Evolutionary conservation across 108 stramenopile genomes (phyloP).

Genomic region (Pseudonitzschia multiseries): DNA sequence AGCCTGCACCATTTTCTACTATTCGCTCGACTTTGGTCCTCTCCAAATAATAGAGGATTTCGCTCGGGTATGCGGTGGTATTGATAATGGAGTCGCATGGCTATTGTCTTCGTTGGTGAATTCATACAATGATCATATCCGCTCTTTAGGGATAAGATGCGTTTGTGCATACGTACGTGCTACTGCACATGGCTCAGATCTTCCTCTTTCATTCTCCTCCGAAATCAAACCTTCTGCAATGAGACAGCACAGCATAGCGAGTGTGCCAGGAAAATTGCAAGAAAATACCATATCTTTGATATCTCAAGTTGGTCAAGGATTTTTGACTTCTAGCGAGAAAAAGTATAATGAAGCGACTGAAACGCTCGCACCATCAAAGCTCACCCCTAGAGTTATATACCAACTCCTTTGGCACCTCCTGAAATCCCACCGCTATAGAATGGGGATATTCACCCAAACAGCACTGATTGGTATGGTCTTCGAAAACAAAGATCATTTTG

Average conservation of each 20-base stretch:
- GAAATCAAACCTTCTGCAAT: conserved; percentile 15
- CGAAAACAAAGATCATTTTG: conserved; percentile 32
- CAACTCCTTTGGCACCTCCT: conserved; percentile 80
- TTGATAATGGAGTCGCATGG: conserved; percentile 60
- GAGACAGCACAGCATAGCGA: conserved; percentile 7
- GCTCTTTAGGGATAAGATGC: conserved; percentile 67
- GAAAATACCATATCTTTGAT: conserved; percentile 36
- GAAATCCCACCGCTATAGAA: conserved; percentile 62
- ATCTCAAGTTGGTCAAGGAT: conserved; percentile 36
- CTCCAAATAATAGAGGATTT: conserved; percentile 43
- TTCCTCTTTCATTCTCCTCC: conserved; percentile 19
- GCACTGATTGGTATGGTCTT: conserved; percentile 61
- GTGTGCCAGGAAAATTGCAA: conserved; percentile 14
- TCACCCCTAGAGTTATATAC: conserved; percentile 63
- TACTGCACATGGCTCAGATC: conserved; percentile 32
- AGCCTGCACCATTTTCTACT: conserved; percentile 35
- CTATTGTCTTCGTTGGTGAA: conserved; percentile 73
- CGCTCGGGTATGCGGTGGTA: conserved; percentile 50
- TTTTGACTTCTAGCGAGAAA: conserved; percentile 33
- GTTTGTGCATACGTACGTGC: conserved; percentile 50
- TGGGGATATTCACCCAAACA: conserved; percentile 47
- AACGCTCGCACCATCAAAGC: conserved; percentile 35
- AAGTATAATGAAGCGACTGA: conserved; percentile 49
- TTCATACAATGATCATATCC: conserved; percentile 59
- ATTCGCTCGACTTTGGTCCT: conserved; percentile 41